Conservation (phyloP, 306 rosid genomes). For the Prunus padus region DNA sequence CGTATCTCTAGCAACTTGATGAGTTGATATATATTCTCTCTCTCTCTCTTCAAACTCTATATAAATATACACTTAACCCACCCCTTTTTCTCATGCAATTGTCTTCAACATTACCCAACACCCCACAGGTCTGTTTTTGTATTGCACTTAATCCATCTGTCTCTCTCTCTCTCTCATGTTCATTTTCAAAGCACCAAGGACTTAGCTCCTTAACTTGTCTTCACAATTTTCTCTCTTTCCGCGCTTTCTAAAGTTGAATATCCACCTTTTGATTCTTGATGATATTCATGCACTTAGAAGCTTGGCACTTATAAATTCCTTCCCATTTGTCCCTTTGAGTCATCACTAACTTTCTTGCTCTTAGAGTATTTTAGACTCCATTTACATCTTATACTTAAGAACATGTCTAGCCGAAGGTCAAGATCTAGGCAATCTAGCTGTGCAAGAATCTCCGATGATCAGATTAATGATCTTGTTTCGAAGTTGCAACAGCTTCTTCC, state of each 20-base stretch:
- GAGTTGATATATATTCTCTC: conserved; percentile 8
- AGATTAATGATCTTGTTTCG: conserved; percentile 90
- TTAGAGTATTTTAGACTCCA: conserved; percentile 2
- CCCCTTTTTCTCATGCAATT: conserved; percentile 60
- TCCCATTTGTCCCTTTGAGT: conserved; percentile 9
- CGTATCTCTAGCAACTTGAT: conserved; percentile 9
- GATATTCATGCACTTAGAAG: background rate
- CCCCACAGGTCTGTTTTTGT: conserved; percentile 16
- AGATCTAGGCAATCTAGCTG: conserved; percentile 69
- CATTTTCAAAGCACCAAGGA: background rate
- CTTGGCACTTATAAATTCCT: conserved; percentile 3
- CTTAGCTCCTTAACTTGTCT: conserved; percentile 24
- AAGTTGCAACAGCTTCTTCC: conserved; percentile 96
- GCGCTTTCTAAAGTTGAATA: background rate
- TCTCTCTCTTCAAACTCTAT: conserved; percentile 34
- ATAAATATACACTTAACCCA: conserved; percentile 48
- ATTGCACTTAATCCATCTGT: background rate
- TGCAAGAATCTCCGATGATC: conserved; percentile 90
- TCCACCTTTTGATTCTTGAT: background rate
- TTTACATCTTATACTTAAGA: background rate
- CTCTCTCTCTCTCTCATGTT: conserved; percentile 14
- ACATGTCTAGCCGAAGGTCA: conserved; percentile 69
- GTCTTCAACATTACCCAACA: conserved; percentile 29
- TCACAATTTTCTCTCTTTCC: background rate
- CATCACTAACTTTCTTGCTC: background rate